Evolutionary conservation across 768 basidiomycete species (phyloP).

Genomic region (Russula virescens): DNA sequence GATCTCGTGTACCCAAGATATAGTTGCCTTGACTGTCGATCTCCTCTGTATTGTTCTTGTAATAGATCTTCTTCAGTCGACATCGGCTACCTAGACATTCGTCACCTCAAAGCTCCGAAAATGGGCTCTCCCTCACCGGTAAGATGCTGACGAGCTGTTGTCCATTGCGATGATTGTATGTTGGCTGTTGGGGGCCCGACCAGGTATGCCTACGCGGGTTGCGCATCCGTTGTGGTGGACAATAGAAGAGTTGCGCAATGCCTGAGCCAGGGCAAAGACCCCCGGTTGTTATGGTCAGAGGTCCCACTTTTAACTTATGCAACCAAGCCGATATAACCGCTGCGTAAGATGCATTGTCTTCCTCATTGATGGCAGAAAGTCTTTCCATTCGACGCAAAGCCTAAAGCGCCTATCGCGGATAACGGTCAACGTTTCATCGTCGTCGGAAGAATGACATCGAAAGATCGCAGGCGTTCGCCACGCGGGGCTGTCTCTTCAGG

Average conservation of each 20-base stretch:
- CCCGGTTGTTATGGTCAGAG: not conserved
- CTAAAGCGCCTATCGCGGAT: not conserved
- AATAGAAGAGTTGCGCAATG: not conserved
- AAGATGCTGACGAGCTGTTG: slow-evolving; percentile 13
- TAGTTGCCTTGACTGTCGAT: slow-evolving; percentile 18
- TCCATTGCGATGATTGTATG: not conserved
- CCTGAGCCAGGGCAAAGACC: slow-evolving; percentile 3
- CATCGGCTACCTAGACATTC: slow-evolving; percentile 20
- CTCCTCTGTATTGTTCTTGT: slow-evolving; percentile 21
- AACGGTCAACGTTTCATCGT: slow-evolving; percentile 2
- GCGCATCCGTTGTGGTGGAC: not conserved
- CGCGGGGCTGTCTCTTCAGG: not conserved
- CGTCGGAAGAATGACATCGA: not conserved
- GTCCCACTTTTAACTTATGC: slow-evolving; percentile 1
- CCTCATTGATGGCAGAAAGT: slow-evolving; percentile 2
- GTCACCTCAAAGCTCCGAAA: not conserved
- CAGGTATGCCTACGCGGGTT: slow-evolving; percentile 17
- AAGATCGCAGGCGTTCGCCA: not conserved
- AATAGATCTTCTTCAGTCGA: slow-evolving; percentile 24
- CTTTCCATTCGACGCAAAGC: not conserved
- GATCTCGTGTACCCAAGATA: slow-evolving; percentile 14
- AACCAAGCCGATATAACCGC: slow-evolving; percentile 1
- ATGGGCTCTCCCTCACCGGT: slow-evolving; percentile 11
- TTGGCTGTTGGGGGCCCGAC: not conserved
- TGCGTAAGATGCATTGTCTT: slow-evolving; percentile 5